These are phyloP conservation scores for Aspergillus clavatus DNA, from an alignment of 2,329 filamentous ascomycete genomes.

Conservation along the genomic window DNA sequence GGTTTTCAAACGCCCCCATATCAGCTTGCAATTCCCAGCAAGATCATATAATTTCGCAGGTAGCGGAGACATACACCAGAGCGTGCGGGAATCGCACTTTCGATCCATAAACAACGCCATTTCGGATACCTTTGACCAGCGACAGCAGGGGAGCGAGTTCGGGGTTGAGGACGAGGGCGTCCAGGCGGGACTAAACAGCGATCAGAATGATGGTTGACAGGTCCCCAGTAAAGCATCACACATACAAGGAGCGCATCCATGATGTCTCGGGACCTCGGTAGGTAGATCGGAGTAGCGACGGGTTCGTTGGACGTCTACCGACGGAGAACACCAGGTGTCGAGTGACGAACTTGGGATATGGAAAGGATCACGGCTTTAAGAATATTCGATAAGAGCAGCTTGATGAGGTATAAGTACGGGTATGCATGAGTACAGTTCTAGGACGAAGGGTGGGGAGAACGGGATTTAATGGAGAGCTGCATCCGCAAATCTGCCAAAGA, in stretches of 20 bases:
- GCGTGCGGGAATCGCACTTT: conserved; percentile 99
- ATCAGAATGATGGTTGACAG: conserved; percentile 7
- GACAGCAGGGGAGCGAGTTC: conserved; percentile 78
- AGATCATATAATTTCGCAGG: not conserved
- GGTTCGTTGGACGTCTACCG: conserved; percentile 11
- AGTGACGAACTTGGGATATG: conserved; percentile 12
- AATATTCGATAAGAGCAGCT: not conserved
- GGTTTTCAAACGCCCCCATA: too few species aligned
- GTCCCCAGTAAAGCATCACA: conserved; percentile 1
- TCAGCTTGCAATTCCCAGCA: conserved; percentile 11
- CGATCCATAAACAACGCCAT: conserved; percentile 92
- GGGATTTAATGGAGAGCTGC: conserved; percentile 22
- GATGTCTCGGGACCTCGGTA: conserved; percentile 26
- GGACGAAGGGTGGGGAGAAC: conserved; percentile 18
- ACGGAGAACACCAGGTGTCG: conserved; percentile 5
- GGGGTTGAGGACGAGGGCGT: conserved; percentile 75
- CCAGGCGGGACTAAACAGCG: conserved; percentile 57
- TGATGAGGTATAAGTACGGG: not conserved
- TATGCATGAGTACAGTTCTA: not conserved
- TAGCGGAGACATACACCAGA: conserved; percentile 59
- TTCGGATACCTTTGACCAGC: conserved; percentile 87
- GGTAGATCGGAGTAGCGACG: conserved; percentile 12
- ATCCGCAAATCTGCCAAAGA: conserved; percentile 26
- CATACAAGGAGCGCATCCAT: conserved; percentile 36
- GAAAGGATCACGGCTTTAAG: conserved; percentile 5